Evolutionary conservation across 2,329 filamentous ascomycete species (phyloP).

Genomic region (Chaetomiaceae sp.): DNA sequence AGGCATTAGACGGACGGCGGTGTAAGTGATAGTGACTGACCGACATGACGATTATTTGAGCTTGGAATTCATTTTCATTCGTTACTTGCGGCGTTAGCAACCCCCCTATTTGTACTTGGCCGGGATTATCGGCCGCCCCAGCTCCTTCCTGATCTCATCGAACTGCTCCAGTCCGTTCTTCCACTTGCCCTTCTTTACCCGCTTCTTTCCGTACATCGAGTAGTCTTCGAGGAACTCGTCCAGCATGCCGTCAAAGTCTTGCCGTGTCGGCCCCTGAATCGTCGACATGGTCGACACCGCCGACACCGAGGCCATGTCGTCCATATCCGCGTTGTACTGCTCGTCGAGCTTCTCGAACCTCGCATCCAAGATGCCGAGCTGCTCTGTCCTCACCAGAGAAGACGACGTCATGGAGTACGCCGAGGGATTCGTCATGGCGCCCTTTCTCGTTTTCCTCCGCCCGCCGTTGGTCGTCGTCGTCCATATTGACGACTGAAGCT

Average conservation of each 20-base stretch:
- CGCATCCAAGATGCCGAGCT: slow-evolving; percentile 76
- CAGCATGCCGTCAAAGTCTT: slow-evolving; percentile 84
- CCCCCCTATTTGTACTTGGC: slow-evolving; percentile 15
- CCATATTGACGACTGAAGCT: slow-evolving; percentile 64
- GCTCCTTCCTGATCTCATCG: slow-evolving; percentile 76
- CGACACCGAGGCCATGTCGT: slow-evolving; percentile 51
- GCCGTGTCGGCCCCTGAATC: slow-evolving; percentile 61
- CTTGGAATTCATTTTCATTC: not conserved
- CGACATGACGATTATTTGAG: not conserved
- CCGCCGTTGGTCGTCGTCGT: slow-evolving; percentile 76
- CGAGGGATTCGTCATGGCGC: slow-evolving; percentile 81
- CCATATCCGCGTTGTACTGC: slow-evolving; percentile 53
- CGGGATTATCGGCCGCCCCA: slow-evolving; percentile 68
- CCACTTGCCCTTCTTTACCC: slow-evolving; percentile 73
- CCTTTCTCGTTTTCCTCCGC: slow-evolving; percentile 89
- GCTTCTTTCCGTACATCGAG: slow-evolving; percentile 65
- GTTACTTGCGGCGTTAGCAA: not conserved
- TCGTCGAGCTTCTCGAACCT: slow-evolving; percentile 90
- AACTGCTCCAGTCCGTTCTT: slow-evolving; percentile 81
- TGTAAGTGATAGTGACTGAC: too few relatives aligned
- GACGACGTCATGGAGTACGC: slow-evolving; percentile 98
- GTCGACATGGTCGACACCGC: slow-evolving; percentile 65
- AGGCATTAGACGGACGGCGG: too few relatives aligned
- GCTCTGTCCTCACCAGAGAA: slow-evolving; percentile 86
- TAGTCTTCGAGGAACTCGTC: slow-evolving; percentile 84